Evolutionary conservation across 2,329 filamentous ascomycete genomes (phyloP), one percentile per base, ranked within the genome.

Genomic region (Ambrosiella beaveri): DNA sequence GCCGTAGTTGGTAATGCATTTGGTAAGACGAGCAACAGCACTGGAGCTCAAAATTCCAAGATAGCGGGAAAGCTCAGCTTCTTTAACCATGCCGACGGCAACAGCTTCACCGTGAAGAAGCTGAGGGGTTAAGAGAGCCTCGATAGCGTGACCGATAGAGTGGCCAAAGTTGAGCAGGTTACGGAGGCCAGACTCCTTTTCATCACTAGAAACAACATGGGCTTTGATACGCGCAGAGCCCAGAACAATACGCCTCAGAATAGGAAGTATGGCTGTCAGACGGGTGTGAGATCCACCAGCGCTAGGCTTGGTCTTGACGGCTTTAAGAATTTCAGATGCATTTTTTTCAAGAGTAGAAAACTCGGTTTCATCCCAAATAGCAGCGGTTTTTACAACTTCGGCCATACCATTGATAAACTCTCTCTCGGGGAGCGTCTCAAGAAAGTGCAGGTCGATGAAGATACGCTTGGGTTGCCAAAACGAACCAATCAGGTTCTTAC

Each of bases 401-500:
- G 91, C 93, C 91, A 98, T 96, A 61, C 93, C 93, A 69, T 98
- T 98, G 71, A 96, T 89, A 67, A 98, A 91, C 71, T 98, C 91
- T 63, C 93, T 79, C 63, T 85, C 83, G 0, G 91, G 90, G 17
- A 98, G 75, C 0, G 89, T 95, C 68, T 95, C 88, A 58, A 98
- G 76, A 67, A 98, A 97, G 58, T 83, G 79, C 61, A 97, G 75
- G 69, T 98, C 93, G 65, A 98, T 90, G 71, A 95, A 98, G 63
- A 97, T 90, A 62, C 88, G 83, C 66, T 85, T 79, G 3, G 93
- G 93, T 69, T 98, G 93, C 90, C 91, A 97, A 71, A 98, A 97
- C 39, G 91, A 83, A 3, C 93, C 93, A 59, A 98, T 83, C 62
- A 98, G 73, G 68, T 98, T 98, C 76, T 98, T 98, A 61, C 93